Base-by-base conservation (phyloP, 345 rosid genomes). In the Geranium rotundifolium region DNA sequence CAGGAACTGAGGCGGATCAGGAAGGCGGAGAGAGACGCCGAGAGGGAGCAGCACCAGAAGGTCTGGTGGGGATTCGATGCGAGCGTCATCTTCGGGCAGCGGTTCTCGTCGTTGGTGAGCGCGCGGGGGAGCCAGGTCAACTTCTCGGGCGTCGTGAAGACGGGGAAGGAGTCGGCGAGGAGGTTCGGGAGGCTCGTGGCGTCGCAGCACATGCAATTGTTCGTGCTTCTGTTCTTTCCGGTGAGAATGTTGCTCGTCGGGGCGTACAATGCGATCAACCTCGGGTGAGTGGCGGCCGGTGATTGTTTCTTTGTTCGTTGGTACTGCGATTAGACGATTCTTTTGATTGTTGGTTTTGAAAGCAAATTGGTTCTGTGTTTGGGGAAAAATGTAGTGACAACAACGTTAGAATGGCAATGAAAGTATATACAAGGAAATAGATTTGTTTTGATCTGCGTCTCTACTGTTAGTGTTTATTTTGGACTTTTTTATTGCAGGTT, bases 181-280 rank as follows among this genome's bases (percentile, higher is more conserved):
- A 71, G 92, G 55, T 85, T 90, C 69, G 69, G 88, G 65, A 79
- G 89, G 70, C 76, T 84, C 10, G 82, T 88, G 19, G 81, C 95
- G 31, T 93, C 97, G 4, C 96, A 93, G 70, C 85, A 81, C 63
- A 83, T 84, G 99, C 90, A 85, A 65, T 78, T 90, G 84, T 76
- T 93, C 18, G 77, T 90, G 64, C 74, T 93, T 46, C 62, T 90
- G 34, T 67, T 86, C 75, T 74, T 85, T 64, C 97, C 93, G 12
- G 95, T 83, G 31, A 73, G 84, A 62, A 67, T 89, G 58, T 56
- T 92, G 18, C 81, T 86, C 19, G 49, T 84, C 20, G 91, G 91
- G 59, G 88, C 85, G 50, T 72, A 69, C 58, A 77, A 64, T 63
- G 60, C 77, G 64, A 73, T 83, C 61, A 67, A 65, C 65, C 59